Base-by-base conservation (phyloP, 192 early-diverging fungal genomes). In the Entomortierella chlamydospora region DNA sequence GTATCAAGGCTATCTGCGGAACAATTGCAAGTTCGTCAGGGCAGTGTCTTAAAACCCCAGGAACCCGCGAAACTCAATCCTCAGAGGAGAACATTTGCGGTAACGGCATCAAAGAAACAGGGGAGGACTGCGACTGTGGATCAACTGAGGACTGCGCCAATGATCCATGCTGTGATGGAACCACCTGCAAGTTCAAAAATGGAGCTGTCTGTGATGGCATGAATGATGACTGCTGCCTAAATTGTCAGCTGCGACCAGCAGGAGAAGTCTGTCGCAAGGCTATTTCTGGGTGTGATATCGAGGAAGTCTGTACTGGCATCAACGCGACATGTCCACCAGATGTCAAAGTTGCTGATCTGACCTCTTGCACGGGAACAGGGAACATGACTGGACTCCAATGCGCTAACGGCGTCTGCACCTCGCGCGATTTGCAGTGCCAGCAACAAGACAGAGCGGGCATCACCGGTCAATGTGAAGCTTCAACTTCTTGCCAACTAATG, bases 81-180 rank as follows among this genome's bases (percentile, higher is more conserved):
- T 58, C 62, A 0, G 54, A 83, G 15, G 83, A 87, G 26, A 79
- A 79, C 37, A 97, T 99, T 82, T 98, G 97, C 74, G 97, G 97
- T 28, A 98, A 98, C 78, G 97, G 96, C 0, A 90, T 98, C 54
- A 89, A 90, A 64, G 97, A 98, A 77, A 53, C 81, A 9, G 91
- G 90, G 60, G 97, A 98, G 83, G 90, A 98, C 50, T 98, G 97
- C 81, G 97, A 98, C 72, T 95, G 95, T 66, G 95, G 93, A 13
- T 83, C 87, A 4, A 73, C 85, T 10, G 87, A 88, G 30, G 87
- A 89, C 28, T 95, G 94, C 68, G 83, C 81, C 25, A 85, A 79
- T 20, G 92, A 94, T 59, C 85, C 90, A 11, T 98, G 97, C 83
- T 98, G 97, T 72, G 87, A 94, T 68, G 86, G 85, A 17, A 67